phyloP scores from a whole-genome alignment of 2,329 filamentous ascomycete species.

The Fusarium verrucosum region DNA sequence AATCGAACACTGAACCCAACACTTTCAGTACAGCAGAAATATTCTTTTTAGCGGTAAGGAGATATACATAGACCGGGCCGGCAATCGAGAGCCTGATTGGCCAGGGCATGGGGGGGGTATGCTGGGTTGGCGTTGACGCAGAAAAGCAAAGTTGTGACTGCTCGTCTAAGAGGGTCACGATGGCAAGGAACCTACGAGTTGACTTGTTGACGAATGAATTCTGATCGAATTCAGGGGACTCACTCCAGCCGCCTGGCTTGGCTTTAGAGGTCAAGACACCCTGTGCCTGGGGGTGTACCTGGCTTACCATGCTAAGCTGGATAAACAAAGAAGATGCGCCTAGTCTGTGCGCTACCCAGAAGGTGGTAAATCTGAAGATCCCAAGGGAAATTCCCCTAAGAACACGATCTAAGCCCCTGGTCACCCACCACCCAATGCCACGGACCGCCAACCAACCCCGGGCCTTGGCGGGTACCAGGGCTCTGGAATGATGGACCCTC shows the following conservation, averaged over 20 bases:
- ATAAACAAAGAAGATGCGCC: slow-evolving; percentile 12
- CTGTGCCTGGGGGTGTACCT: not conserved
- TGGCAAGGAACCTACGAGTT: slow-evolving; percentile 21
- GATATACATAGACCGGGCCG: slow-evolving; percentile 22
- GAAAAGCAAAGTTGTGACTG: slow-evolving; percentile 42
- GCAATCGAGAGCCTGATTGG: slow-evolving; percentile 19
- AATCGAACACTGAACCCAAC: slow-evolving; percentile 10
- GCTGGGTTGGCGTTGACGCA: slow-evolving; percentile 17
- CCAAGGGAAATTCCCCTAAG: slow-evolving; percentile 36
- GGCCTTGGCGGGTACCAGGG: slow-evolving; percentile 32
- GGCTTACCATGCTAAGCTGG: not conserved
- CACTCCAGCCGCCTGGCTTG: slow-evolving; percentile 14
- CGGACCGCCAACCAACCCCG: slow-evolving; percentile 31
- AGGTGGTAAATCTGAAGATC: slow-evolving; percentile 31
- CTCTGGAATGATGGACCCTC: slow-evolving; percentile 40
- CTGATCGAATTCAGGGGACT: slow-evolving; percentile 9
- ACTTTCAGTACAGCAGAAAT: slow-evolving; percentile 5
- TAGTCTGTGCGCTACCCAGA: slow-evolving; percentile 24
- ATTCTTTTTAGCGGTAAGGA: slow-evolving; percentile 23
- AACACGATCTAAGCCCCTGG: slow-evolving; percentile 29
- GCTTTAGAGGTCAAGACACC: slow-evolving; percentile 14
- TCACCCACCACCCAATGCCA: slow-evolving; percentile 29
- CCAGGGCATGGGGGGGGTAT: slow-evolving; percentile 7
- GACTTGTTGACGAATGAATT: slow-evolving; percentile 26
- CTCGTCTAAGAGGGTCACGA: slow-evolving; percentile 33